A percentile compares a stretch with the other conserved stretches of the same genome.
These are phyloP conservation scores for Chaetothyriales sp. DNA, from an alignment of 2,329 filamentous ascomycete genomes.

Conservation along the genomic window DNA sequence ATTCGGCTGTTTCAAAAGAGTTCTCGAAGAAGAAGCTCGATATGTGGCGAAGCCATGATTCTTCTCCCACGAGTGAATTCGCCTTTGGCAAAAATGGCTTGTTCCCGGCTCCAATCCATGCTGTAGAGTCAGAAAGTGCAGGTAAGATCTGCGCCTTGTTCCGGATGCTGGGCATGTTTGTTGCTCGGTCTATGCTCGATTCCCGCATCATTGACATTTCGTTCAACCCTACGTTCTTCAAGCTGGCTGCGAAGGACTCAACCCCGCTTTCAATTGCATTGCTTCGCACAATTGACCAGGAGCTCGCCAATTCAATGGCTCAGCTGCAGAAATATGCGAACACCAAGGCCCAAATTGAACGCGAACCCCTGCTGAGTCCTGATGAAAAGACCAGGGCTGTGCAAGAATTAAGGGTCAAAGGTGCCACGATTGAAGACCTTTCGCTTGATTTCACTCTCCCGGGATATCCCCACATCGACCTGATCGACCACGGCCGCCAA, in stretches of 20 bases:
- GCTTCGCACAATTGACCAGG: slow-evolving; percentile 75
- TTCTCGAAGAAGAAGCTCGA: slow-evolving; percentile 96
- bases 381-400: slow-evolving; percentile 57
- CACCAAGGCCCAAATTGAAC: slow-evolving; percentile 68
- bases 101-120: slow-evolving; percentile 81
- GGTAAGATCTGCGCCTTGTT: slow-evolving; percentile 78
- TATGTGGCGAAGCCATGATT: slow-evolving; percentile 88
- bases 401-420: slow-evolving; percentile 57
- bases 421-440: slow-evolving; percentile 67
- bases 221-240: slow-evolving; percentile 96
- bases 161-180: slow-evolving; percentile 89
- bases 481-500: slow-evolving; percentile 59
- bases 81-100: slow-evolving; percentile 71
- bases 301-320: slow-evolving; percentile 70
- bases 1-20: slow-evolving; percentile 91
- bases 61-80: slow-evolving; percentile 43
- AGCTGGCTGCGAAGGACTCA: slow-evolving; percentile 57
- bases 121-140: slow-evolving; percentile 62
- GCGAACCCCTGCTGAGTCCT: slow-evolving; percentile 48
- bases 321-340: slow-evolving; percentile 73
- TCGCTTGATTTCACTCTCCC: slow-evolving; percentile 89
- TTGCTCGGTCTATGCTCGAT: slow-evolving; percentile 94
- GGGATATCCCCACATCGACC: slow-evolving; percentile 74
- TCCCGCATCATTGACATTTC: slow-evolving; percentile 95
- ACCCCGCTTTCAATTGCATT: slow-evolving; percentile 76